Evolutionary conservation across 805 yeast genomes (phyloP), one percentile per base, ranked within the genome.

Genomic region (Kuraishia piskuri): DNA sequence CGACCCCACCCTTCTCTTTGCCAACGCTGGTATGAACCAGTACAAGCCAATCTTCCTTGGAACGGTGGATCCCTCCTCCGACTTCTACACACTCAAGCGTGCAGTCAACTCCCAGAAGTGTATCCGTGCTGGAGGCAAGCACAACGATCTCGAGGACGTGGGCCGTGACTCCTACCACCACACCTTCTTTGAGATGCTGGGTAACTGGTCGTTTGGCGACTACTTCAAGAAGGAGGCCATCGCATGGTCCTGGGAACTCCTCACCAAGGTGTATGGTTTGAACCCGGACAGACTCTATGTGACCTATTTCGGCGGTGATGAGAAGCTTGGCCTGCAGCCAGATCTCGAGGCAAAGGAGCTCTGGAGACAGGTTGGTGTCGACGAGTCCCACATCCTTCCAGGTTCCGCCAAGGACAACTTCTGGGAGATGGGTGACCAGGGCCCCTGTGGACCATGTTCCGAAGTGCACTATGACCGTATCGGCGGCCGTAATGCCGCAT

Each of bases 401-500:
- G 99, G 99, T 54, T 75, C 84, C 60, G 88, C 84, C 52, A 76
- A 83, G 66, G 99, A 94, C 69, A 94, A 94, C 74, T 94, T 94
- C 72, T 94, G 99, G 99, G 99, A 94, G 76, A 94, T 94, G 99
- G 99, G 99, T 63, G 99, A 95, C 67, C 98, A 92, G 76, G 99
- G 99, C 60, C 99, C 99, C 50, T 94, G 99, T 77, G 99, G 99
- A 58, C 99, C 99, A 52, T 95, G 99, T 74, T 87, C 96, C 22
- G 99, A 94, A 72, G 80, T 94, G 61, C 99, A 94, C 71, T 94
- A 90, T 70, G 99, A 94, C 72, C 84, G 99, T 73, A 90, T 94
- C 59, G 99, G 99, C 59, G 97, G 98, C 55, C 86, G 99, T 77
- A 92, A 94, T 66, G 99, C 98, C 53, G 77, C 97, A 20, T 63